Evolutionary conservation across 2,329 filamentous ascomycete species (phyloP), one percentile per base, ranked within the genome.

Genomic region (Hymenoscyphus repandus): DNA sequence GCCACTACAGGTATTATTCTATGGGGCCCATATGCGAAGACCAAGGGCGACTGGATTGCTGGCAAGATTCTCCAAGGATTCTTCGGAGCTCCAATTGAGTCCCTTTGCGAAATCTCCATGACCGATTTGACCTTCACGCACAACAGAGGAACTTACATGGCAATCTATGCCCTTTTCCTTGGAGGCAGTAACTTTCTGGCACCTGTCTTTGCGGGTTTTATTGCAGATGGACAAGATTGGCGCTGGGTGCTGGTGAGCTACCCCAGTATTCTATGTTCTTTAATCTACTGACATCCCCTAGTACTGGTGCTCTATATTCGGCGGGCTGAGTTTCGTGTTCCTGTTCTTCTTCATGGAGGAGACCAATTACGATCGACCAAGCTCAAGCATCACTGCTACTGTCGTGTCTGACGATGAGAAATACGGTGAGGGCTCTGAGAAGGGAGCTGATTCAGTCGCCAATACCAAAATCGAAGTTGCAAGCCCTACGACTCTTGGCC

Each of bases 261-360:
- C 7, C 4, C 7, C 4, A 27, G 22, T 7, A 7, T n/a, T 27
- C 22, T 27, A 4, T 7, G 22, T 27, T 27, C 22, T 27, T 7
- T 4, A 27, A 27, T 4, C 22, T 27, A 27, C 22, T 27, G 22
- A 27, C 22, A 27, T 27, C 4, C 22, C 7, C 22, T 27, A 27
- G 22, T 59, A 55, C 55, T 42, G 68, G 75, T 73, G 72, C 27
- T 74, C 78, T 6, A 80, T 83, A 36, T 71, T 81, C 52, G 65
- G 67, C 9, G 75, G 65, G 0, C 63, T 73, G 1, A 68, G 66
- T n/a, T 74, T 76, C 30, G 60, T 81, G 1, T 60, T 41, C 69
- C 79, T 55, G 1, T 80, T 79, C 66, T 75, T 82, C 56, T 73
- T 76, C 60, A 73, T 80, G 69, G 79, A 82, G 61, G 79, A 82